Base-by-base conservation (phyloP, 2,329 filamentous ascomycete genomes). In the Pezicula rhizophila region DNA sequence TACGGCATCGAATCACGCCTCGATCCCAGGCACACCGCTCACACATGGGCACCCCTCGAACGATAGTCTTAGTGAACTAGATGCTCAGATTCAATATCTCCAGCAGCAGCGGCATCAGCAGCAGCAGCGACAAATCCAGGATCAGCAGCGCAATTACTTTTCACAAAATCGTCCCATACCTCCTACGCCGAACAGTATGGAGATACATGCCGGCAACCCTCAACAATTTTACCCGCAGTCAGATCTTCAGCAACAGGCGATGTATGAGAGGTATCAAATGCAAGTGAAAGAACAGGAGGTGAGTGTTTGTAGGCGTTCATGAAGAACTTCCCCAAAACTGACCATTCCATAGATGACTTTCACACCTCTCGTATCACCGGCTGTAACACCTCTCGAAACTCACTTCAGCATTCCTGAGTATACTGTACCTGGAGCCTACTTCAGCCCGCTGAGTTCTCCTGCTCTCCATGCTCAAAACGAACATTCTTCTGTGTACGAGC, bases 391-490 rank as follows among this genome's bases (percentile, higher is more conserved):
- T 18, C 74, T 90, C 45, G 88, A 91, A 60, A 74, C 79, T 38
- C 81, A 84, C 55, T 89, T 88, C 62, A 65, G 64, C 57, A 64
- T 70, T 37, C 71, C 73, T 11, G 76, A 80, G 47, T 66, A 64
- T 42, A 73, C 77, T 41, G 75, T 87, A 3, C 82, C 85, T 0
- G 79, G 79, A 33, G 79, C 85, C 31, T 92, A 90, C 68, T 91
- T 93, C 64, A 93, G 87, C 62, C 88, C 88, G 8, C 74, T 93
- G 43, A 90, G 86, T 5, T 93, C 88, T 14, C 88, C 88, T 1
- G 87, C 87, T 3, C 72, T 93, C 15, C 84, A 87, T 64, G 85
- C 87, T 1, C 85, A 90, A 64, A 79, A 73, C 52, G 79, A 83
- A 37, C 70, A 74, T 23, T 58, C 61, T 31, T 64, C 65, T 8